Base-by-base conservation (phyloP, 345 rosid species). In the Gossypioides kirkii region DNA sequence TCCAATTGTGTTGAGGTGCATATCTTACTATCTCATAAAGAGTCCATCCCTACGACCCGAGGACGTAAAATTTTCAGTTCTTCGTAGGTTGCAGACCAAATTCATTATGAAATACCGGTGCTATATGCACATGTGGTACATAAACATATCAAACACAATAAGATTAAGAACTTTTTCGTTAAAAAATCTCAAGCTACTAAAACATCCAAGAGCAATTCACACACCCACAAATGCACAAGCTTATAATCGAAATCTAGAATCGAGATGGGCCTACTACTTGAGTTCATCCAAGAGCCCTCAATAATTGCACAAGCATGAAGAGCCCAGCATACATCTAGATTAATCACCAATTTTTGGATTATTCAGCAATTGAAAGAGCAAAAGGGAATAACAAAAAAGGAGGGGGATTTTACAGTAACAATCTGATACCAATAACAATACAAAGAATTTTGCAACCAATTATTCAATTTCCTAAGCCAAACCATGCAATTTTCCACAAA, bases 1-100 rank as follows among this genome's bases (percentile, higher is more conserved):
- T 58, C 98, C 98, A 94, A 87, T 87, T 92, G 80, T 94, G 98
- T 67, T 85, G 97, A 78, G 98, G 98, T 43, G 98, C 98, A 54
- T 94, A 92, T 84, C 97, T 87, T 68, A 94, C 42, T 61, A 94
- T 94, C 81, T 94, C 98, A 74, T 17, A 92, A 22, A 94, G 16
- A 23, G 98, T 94, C 98, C 98, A 94, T 4, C 98, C 98, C 98
- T 94, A 75, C 50, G 25, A 73, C 60, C 49, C 0, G 61, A 70
- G 70, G 17, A 49, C 72, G 13, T 49, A 26, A 70, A 73, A 68
- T 13, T 59, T 58, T 17, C 14, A 73, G 54, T 25, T 56, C 22
- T 20, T 59, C 17, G 9, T 41, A 73, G 42, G 42, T 42, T 25
- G 26, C 61, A 14, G 17, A 63, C n/a, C 56, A 61, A 61, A 71